Percentiles rank a stretch among this genome's conserved stretches.
These are phyloP conservation scores for Diophrys sp. DNA, from an alignment of 73 alveolate species.

Conservation along the genomic window DNA sequence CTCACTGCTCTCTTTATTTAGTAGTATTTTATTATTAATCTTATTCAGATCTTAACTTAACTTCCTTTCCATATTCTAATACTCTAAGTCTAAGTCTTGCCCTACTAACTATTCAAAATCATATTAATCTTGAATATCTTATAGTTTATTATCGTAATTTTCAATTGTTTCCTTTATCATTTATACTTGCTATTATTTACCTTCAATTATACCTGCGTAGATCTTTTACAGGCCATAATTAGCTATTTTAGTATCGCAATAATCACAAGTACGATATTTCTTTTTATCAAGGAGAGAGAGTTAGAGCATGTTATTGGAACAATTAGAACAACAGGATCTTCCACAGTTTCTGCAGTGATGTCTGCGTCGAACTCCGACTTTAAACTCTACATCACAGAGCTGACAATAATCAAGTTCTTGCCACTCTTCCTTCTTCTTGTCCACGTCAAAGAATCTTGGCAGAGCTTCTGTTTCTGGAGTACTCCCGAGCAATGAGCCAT, in stretches of 20 bases:
- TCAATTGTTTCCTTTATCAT: background rate
- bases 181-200: too few relatives aligned
- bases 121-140: background rate
- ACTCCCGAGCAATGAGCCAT: background rate
- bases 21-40: too few relatives aligned
- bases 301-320: background rate
- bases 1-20: background rate
- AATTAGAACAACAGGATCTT: background rate
- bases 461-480: background rate
- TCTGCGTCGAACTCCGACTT: background rate
- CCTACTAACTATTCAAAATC: background rate
- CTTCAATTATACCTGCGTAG: background rate
- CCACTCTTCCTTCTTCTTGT: background rate
- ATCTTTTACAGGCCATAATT: background rate
- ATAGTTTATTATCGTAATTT: background rate
- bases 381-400: slow-evolving; percentile 1
- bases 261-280: slow-evolving; percentile 12
- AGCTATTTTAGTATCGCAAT: background rate
- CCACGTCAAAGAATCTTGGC: background rate
- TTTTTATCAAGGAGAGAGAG: background rate
- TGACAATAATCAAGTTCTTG: background rate
- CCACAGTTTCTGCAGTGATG: slow-evolving; percentile 14
- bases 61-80: background rate
- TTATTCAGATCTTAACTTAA: background rate
- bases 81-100: background rate